Evolutionary conservation across 1,284 basidiomycete genomes (phyloP), one percentile per base, ranked within the genome.

Genomic region (Irpex sp.): DNA sequence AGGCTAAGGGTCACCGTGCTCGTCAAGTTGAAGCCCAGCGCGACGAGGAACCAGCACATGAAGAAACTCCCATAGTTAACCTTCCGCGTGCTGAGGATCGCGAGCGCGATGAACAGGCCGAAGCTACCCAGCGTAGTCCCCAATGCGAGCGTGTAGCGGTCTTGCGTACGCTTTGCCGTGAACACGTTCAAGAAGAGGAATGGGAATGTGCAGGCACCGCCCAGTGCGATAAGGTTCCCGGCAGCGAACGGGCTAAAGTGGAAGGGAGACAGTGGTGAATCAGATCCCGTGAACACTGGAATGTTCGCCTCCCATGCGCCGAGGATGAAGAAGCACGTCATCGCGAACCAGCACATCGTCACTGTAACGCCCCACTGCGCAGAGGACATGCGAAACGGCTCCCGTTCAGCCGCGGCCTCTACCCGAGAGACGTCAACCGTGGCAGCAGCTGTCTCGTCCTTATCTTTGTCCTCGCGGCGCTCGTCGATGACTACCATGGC

Each of bases 261-360:
- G 71, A 90, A 83, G 7, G 7, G 81, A 77, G 69, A 82, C 87
- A 0, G 87, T 87, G 2, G 82, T 81, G 78, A 83, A 88, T 66
- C 78, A 70, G 71, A 90, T 9, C 82, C 81, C 49, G 83, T 82
- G 71, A 84, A 89, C 61, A 90, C 81, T 33, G 89, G 88, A 60
- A 90, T 82, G 72, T 89, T 90, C 47, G 84, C 78, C 70, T 91
- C 88, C 88, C 87, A 90, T 19, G 83, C 82, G n/a, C 86, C 87
- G 58, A 90, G 82, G 69, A 89, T 80, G 75, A 89, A 88, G 78
- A 90, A 91, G 71, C 83, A 88, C 7, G 84, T 81, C 86, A 90
- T 89, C 46, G 87, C 82, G 67, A 83, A 86, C 84, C 87, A 89
- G 69, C 85, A 88, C 86, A 89, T 89, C 68, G 83, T 86, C 37